A percentile compares a stretch with the other conserved stretches of the same genome.
These are phyloP conservation scores for Geotrichum bryndzae DNA, from an alignment of 1,139 yeast species.

Conservation along the genomic window DNA sequence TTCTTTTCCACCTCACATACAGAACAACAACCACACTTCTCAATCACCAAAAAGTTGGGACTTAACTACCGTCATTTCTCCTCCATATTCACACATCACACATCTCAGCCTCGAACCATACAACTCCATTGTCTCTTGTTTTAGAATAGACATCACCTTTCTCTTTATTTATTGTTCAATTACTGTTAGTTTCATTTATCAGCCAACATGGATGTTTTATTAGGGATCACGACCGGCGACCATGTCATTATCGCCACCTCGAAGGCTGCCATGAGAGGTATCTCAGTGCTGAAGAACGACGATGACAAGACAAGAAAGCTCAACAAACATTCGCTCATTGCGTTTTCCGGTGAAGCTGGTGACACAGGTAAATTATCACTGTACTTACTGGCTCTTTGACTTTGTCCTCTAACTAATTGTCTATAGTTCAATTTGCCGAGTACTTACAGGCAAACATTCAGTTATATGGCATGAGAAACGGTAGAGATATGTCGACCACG, in stretches of 20 bases:
- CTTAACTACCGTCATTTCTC: neutral
- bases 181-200: neutral
- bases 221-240: slow-evolving; percentile 80
- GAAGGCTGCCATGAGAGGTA: slow-evolving; percentile 90
- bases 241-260: slow-evolving; percentile 86
- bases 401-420: slow-evolving; percentile 8
- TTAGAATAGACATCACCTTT: slow-evolving; percentile 8
- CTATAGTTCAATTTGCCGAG: slow-evolving; percentile 80
- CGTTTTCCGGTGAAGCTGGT: slow-evolving; percentile 94
- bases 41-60: neutral
- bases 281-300: slow-evolving; percentile 73
- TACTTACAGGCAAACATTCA: slow-evolving; percentile 89
- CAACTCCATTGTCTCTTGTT: neutral
- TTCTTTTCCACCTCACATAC: neutral
- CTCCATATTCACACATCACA: slow-evolving; percentile 9
- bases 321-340: slow-evolving; percentile 74
- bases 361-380: slow-evolving; percentile 49
- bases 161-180: neutral
- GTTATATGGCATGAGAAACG: slow-evolving; percentile 80
- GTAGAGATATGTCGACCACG: slow-evolving; percentile 56
- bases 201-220: slow-evolving; percentile 69
- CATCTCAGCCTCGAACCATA: neutral
- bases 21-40: neutral
- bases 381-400: slow-evolving; percentile 17
- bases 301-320: slow-evolving; percentile 85